Conservation (phyloP, 2,329 filamentous ascomycete species). For the Stemphylium lycopersici region DNA sequence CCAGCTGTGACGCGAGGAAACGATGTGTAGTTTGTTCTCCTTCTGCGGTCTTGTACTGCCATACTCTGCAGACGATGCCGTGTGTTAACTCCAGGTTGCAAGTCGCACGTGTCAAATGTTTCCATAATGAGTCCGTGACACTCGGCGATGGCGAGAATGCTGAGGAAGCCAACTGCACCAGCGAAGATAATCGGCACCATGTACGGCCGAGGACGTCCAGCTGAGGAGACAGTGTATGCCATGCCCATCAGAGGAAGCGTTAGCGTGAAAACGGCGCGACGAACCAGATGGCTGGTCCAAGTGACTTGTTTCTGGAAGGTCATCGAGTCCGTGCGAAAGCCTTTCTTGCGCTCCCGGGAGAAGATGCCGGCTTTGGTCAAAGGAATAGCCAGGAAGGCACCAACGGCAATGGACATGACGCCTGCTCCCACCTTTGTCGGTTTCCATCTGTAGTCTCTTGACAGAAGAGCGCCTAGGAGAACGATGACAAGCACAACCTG, state of each 20-base stretch:
- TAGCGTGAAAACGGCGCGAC: constrained; percentile 70
- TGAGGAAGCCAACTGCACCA: constrained; percentile 70
- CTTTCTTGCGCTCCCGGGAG: constrained; percentile 66
- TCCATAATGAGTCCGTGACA: constrained; percentile 82
- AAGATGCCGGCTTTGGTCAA: constrained; percentile 75
- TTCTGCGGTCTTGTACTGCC: constrained; percentile 51
- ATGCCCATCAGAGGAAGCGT: constrained; percentile 70
- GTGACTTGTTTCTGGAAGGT: constrained; percentile 68
- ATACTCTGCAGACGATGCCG: constrained; percentile 55
- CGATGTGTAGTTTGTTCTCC: constrained; percentile 74
- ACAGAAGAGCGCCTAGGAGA: constrained; percentile 72
- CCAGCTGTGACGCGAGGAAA: constrained; percentile 76
- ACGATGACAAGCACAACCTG: constrained; percentile 76
- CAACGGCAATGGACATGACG: constrained; percentile 69
- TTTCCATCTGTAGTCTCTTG: constrained; percentile 68
- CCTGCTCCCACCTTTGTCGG: constrained; percentile 71
- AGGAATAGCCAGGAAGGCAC: constrained; percentile 72
- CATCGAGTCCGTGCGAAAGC: constrained; percentile 68
- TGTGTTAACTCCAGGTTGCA: constrained; percentile 72
- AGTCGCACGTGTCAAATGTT: constrained; percentile 79
- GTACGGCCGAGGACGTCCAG: constrained; percentile 63
- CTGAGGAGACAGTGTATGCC: constrained; percentile 70
- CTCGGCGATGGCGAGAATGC: constrained; percentile 75
- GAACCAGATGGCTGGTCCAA: constrained; percentile 75
- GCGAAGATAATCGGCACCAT: constrained; percentile 71